These are phyloP conservation scores for Astrothelium subdiscretum DNA, from an alignment of 495 filamentous ascomycete genomes.

Conservation along the genomic window DNA sequence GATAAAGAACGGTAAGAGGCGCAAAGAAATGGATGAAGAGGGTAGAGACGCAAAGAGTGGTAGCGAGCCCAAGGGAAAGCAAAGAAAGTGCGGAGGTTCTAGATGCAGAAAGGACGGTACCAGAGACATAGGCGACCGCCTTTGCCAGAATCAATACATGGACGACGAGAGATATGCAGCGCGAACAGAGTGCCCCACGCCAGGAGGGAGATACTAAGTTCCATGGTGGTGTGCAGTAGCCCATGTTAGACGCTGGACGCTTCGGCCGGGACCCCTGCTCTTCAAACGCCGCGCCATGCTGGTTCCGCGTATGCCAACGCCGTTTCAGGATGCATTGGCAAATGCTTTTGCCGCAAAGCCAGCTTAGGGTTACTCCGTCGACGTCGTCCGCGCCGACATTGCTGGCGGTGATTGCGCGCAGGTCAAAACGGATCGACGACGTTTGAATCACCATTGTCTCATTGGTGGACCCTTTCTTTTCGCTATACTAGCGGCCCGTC, in stretches of 20 bases:
- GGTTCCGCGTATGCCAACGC: background rate
- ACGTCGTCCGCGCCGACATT: background rate
- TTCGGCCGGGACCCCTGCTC: background rate
- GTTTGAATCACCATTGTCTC: background rate
- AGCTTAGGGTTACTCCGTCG: background rate
- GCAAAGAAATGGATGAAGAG: background rate
- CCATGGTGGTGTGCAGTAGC: background rate
- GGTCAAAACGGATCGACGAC: background rate
- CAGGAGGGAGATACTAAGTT: background rate
- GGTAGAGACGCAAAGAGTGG: background rate
- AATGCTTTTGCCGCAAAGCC: background rate
- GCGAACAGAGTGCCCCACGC: background rate
- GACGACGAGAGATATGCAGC: background rate
- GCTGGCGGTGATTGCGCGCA: background rate
- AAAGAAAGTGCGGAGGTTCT: background rate
- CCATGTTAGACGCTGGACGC: background rate
- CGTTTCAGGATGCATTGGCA: background rate
- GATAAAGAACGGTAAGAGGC: background rate
- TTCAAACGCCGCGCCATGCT: background rate
- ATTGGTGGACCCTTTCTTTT: background rate
- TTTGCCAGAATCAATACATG: background rate
- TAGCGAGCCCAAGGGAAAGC: background rate
- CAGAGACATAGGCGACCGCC: background rate
- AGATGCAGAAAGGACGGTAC: background rate
- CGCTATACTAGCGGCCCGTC: background rate